Evolutionary conservation across 164 flowering plant species (phyloP).

Genomic region (Hamamelis virginiana): DNA sequence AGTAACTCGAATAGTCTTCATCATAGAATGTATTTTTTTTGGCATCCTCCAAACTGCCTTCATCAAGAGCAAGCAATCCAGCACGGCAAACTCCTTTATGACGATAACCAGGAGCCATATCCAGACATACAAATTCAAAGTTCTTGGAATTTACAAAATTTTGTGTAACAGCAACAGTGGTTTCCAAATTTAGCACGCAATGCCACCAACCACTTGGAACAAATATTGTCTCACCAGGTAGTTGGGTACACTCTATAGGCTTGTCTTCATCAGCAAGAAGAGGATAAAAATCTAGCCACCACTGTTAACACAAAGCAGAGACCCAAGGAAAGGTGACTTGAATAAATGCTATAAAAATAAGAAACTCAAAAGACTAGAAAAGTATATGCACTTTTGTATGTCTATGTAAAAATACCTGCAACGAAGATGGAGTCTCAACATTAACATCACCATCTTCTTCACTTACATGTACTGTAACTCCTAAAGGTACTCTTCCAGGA

Average conservation of each 20-base stretch:
- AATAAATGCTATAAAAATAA: neutral
- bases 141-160: slow-evolving; percentile 86
- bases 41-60: slow-evolving; percentile 25
- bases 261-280: slow-evolving; percentile 86
- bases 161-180: slow-evolving; percentile 92
- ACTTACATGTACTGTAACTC: slow-evolving; percentile 92
- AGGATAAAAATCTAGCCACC: slow-evolving; percentile 99
- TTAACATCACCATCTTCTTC: slow-evolving; percentile 96
- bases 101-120: slow-evolving; percentile 92
- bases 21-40: slow-evolving; percentile 19
- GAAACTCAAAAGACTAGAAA: neutral
- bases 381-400: neutral
- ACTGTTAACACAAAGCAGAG: slow-evolving; percentile 43
- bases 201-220: slow-evolving; percentile 99
- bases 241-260: slow-evolving; percentile 91
- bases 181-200: slow-evolving; percentile 89
- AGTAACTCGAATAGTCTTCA: slow-evolving; percentile 27
- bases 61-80: slow-evolving; percentile 87
- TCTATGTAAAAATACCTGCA: slow-evolving; percentile 62
- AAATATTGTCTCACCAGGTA: slow-evolving; percentile 96
- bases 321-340: neutral
- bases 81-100: slow-evolving; percentile 97
- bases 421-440: slow-evolving; percentile 82
- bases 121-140: slow-evolving; percentile 91
- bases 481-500: slow-evolving; percentile 92